Evolutionary conservation across 2,329 filamentous ascomycete genomes (phyloP).

Genomic region (Phyllachora maydis): DNA sequence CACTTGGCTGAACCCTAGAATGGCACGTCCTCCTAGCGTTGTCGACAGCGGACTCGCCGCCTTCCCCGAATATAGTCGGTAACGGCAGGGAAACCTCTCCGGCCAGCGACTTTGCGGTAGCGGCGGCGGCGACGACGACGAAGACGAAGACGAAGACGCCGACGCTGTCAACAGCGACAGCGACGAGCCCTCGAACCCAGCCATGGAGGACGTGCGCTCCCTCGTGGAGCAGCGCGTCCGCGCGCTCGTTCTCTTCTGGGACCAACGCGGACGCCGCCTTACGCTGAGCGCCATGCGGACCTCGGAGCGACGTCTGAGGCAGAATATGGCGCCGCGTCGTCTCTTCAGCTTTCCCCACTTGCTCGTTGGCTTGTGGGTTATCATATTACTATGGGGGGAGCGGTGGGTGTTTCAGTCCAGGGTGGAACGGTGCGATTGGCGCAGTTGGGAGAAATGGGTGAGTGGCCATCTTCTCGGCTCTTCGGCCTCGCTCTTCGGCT

Average conservation of each 20-base stretch:
- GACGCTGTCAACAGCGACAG: too few species aligned
- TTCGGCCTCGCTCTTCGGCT: conserved; percentile 1
- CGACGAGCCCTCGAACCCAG: conserved; percentile 12
- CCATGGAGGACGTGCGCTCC: conserved; percentile 15
- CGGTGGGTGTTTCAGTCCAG: conserved; percentile 52
- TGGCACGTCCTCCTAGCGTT: too few species aligned
- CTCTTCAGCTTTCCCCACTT: conserved; percentile 43
- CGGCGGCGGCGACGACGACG: too few species aligned
- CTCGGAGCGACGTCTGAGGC: conserved; percentile 12
- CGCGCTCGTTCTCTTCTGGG: conserved; percentile 18
- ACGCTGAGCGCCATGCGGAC: conserved; percentile 11
- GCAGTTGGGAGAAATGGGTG: conserved; percentile 86
- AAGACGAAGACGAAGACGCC: too few species aligned
- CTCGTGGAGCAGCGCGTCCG: conserved; percentile 9
- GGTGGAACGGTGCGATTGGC: conserved; percentile 59
- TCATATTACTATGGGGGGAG: conserved; percentile 71
- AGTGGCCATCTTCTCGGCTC: conserved; percentile 9
- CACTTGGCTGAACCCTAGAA: too few species aligned
- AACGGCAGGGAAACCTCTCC: too few species aligned
- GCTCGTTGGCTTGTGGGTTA: conserved; percentile 52
- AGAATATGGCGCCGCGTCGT: conserved; percentile 27
- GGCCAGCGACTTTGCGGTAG: too few species aligned
- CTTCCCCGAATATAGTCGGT: too few species aligned
- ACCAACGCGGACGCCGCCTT: conserved; percentile 17
- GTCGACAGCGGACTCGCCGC: too few species aligned